These are phyloP conservation scores for Hypoxylon sp. DNA, from an alignment of 2,329 filamentous ascomycete genomes.

Conservation along the genomic window DNA sequence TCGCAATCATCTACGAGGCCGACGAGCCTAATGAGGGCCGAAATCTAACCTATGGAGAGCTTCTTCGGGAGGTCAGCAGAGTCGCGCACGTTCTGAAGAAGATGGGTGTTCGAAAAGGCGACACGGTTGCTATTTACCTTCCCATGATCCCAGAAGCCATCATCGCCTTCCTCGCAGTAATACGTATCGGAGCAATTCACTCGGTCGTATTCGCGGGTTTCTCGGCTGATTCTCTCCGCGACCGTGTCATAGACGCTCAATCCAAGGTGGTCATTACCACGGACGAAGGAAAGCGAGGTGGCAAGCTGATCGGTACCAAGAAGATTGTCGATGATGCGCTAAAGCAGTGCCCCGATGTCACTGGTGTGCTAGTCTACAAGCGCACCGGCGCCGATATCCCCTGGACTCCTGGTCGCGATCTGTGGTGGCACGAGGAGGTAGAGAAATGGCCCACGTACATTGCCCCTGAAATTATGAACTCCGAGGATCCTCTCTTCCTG, in stretches of 20 bases:
- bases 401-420: conserved; percentile 88
- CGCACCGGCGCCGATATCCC: conserved; percentile 93
- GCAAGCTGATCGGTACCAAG: conserved; percentile 97
- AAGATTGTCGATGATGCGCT: conserved; percentile 98
- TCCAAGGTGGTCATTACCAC: conserved; percentile 96
- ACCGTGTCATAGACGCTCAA: conserved; percentile 91
- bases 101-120: conserved; percentile 96
- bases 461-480: conserved; percentile 87
- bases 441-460: conserved; percentile 97
- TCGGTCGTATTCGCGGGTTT: conserved; percentile 98
- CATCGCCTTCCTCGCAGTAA: conserved; percentile 89
- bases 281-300: conserved; percentile 97
- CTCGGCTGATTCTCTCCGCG: conserved; percentile 93
- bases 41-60: conserved; percentile 91
- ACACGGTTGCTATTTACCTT: conserved; percentile 96
- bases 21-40: conserved; percentile 91
- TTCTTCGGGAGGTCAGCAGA: conserved; percentile 90
- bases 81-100: conserved; percentile 90
- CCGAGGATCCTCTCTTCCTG: conserved; percentile 96
- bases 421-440: conserved; percentile 99
- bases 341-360: conserved; percentile 93
- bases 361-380: conserved; percentile 90
- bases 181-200: conserved; percentile 94
- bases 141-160: conserved; percentile 99
- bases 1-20: conserved; percentile 98